Evolutionary conservation across 345 rosid species (phyloP).

Genomic region (Raphanus sativus): DNA sequence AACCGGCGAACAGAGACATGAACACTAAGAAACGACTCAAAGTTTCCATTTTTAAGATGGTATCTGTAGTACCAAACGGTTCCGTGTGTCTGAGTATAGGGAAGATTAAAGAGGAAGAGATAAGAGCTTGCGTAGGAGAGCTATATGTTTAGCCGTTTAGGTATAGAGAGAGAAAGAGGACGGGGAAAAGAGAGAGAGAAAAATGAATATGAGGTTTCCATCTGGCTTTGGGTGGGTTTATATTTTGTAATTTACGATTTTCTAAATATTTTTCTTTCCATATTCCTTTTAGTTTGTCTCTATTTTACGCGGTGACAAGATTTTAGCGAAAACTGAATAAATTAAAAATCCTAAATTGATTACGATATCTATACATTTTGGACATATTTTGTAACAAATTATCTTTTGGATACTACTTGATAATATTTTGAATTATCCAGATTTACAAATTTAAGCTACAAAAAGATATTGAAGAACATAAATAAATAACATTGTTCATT

Average conservation of each 20-base stretch:
- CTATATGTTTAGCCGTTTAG: slow-evolving; percentile 22
- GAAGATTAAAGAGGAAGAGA: slow-evolving; percentile 16
- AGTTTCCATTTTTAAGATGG: slow-evolving; percentile 37
- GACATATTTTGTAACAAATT: background rate
- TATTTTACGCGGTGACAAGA: slow-evolving; percentile 20
- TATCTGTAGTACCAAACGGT: background rate
- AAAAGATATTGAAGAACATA: background rate
- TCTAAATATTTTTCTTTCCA: background rate
- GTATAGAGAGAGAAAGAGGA: slow-evolving; percentile 20
- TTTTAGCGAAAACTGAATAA: slow-evolving; percentile 1
- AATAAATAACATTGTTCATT: background rate
- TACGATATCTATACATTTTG: background rate
- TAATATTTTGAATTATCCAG: background rate
- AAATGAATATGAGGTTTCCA: slow-evolving; percentile 45
- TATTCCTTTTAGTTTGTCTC: background rate
- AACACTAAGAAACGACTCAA: slow-evolving; percentile 37
- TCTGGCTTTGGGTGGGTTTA: slow-evolving; percentile 34
- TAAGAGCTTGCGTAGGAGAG: slow-evolving; percentile 25
- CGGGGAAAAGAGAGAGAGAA: slow-evolving; percentile 14
- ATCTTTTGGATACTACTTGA: background rate
- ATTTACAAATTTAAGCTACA: background rate
- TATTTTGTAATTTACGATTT: slow-evolving; percentile 18
- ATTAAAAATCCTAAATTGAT: background rate
- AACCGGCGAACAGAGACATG: slow-evolving; percentile 41
- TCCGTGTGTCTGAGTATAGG: background rate